Percentiles rank a stretch among this genome's conserved stretches.
Conservation (phyloP, 805 yeast genomes). For the Wickerhamomyces mucosus region DNA sequence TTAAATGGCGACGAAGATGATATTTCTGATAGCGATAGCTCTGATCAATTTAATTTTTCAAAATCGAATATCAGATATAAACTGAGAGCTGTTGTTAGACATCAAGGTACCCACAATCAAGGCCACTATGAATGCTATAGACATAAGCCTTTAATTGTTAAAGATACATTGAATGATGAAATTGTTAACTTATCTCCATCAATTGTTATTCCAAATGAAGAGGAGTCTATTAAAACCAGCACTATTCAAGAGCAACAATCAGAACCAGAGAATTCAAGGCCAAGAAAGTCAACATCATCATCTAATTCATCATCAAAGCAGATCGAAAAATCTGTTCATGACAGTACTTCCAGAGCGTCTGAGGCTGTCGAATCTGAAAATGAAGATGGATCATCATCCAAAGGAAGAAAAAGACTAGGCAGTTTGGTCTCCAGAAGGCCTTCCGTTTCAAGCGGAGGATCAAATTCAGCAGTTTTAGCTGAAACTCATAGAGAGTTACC, state of each 20-base stretch:
- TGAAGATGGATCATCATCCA: conserved; percentile 14
- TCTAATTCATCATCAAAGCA: conserved; percentile 1
- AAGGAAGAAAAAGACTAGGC: conserved; percentile 15
- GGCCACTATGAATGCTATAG: conserved; percentile 91
- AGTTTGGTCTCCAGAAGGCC: conserved; percentile 17
- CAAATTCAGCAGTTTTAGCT: no score
- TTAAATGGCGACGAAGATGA: conserved; percentile 8
- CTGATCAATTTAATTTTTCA: conserved; percentile 18
- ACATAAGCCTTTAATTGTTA: conserved; percentile 51
- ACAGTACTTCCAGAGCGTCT: conserved; percentile 11
- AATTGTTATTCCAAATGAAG: conserved; percentile 12
- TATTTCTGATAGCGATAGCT: conserved; percentile 17
- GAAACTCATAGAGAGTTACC: no score
- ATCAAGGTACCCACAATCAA: conserved; percentile 76
- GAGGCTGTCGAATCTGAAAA: conserved; percentile 11
- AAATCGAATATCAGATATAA: conserved; percentile 36
- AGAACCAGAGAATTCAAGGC: not conserved
- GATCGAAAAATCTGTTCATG: conserved; percentile 1
- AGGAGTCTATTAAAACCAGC: conserved; percentile 1
- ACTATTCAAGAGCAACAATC: not conserved
- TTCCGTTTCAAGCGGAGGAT: conserved; percentile 5
- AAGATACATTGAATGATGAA: conserved; percentile 17
- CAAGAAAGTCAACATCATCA: conserved; percentile 1
- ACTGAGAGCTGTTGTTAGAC: conserved; percentile 68
- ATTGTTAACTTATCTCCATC: conserved; percentile 23